These are phyloP conservation scores for Scedosporium apiospermum DNA, from an alignment of 2,329 filamentous ascomycete genomes.

Conservation along the genomic window DNA sequence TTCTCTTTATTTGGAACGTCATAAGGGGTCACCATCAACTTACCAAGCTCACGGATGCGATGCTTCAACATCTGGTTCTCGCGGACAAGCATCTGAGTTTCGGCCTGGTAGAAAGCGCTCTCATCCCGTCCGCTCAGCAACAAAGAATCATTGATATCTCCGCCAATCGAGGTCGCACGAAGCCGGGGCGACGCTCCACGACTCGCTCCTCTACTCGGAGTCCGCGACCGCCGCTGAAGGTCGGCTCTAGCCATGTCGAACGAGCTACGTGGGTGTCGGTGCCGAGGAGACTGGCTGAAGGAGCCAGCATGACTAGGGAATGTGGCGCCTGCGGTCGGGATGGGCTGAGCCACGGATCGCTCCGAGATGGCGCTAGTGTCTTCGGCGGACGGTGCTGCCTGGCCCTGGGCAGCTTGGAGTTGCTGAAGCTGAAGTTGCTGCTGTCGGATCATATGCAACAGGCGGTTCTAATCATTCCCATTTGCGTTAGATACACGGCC, in stretches of 20 bases:
- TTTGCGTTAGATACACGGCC: not conserved
- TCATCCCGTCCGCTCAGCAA: conserved; percentile 58
- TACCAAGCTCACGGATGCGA: conserved; percentile 64
- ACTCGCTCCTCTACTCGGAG: conserved; percentile 45
- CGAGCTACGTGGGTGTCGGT: conserved; percentile 44
- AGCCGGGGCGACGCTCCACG: conserved; percentile 47
- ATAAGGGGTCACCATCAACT: conserved; percentile 11
- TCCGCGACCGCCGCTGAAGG: conserved; percentile 43
- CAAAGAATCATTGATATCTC: conserved; percentile 50
- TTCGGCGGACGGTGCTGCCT: conserved; percentile 32
- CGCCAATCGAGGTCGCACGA: conserved; percentile 47
- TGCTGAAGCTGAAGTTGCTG: conserved; percentile 63
- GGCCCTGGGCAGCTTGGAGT: conserved; percentile 38
- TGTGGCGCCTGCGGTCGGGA: conserved; percentile 17
- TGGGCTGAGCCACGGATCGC: conserved; percentile 28
- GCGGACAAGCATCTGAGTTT: conserved; percentile 66
- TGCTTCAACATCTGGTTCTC: conserved; percentile 78
- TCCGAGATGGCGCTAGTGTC: conserved; percentile 40
- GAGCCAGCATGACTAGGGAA: conserved; percentile 27
- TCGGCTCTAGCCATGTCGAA: conserved; percentile 49
- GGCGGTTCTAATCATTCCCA: conserved; percentile 48
- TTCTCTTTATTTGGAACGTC: not conserved
- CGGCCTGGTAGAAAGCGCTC: conserved; percentile 70
- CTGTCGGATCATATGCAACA: conserved; percentile 66
- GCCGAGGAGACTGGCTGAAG: conserved; percentile 40